These are phyloP conservation scores for Ceriops decandra DNA, from an alignment of 345 rosid species.

Conservation along the genomic window DNA sequence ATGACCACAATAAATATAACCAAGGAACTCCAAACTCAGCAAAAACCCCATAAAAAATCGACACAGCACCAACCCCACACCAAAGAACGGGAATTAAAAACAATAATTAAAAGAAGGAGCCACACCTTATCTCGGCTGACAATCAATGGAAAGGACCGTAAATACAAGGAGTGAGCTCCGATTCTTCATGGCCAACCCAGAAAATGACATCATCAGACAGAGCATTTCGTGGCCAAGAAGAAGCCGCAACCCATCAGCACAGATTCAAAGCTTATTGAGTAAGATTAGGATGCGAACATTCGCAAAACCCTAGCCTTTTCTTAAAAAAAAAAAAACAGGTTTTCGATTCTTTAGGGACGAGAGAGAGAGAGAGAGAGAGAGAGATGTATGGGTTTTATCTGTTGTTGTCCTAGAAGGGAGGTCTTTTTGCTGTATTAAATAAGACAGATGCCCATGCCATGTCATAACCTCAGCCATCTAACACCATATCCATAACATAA, in stretches of 20 bases:
- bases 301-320: constrained; percentile 50
- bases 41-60: constrained; percentile 7
- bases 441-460: constrained; percentile 47
- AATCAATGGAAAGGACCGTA: constrained; percentile 20
- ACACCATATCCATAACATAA: constrained; percentile 3
- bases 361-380: constrained; percentile 26
- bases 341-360: constrained; percentile 37
- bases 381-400: constrained; percentile 16
- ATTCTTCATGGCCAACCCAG: constrained; percentile 43
- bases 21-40: constrained; percentile 28
- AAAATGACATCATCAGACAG: constrained; percentile 32
- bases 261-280: constrained; percentile 37
- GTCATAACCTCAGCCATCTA: constrained; percentile 23
- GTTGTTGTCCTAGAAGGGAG: constrained; percentile 47
- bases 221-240: constrained; percentile 27
- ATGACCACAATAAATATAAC: constrained; percentile 37
- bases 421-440: constrained; percentile 30
- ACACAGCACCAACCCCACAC: constrained; percentile 17
- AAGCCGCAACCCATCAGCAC: neutral
- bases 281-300: constrained; percentile 56
- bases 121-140: constrained; percentile 25
- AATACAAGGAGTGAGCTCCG: constrained; percentile 18
- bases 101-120: constrained; percentile 18
- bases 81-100: constrained; percentile 1
- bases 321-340: constrained; percentile 8